Conservation (phyloP, 495 filamentous ascomycete species). For the Podospora pseudocomata region DNA sequence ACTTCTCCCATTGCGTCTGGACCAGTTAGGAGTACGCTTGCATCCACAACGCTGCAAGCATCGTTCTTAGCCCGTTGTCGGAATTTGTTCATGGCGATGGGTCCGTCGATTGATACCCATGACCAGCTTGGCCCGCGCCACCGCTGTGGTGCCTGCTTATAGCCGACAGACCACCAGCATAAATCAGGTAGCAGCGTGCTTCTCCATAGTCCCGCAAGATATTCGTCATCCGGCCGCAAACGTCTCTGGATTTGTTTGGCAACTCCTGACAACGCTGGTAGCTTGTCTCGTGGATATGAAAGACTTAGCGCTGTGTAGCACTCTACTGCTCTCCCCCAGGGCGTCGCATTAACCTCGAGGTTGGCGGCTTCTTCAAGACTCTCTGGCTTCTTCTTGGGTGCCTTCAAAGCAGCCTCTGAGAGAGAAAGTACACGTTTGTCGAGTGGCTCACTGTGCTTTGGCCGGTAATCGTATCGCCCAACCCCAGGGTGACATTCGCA, state of each 20-base stretch:
- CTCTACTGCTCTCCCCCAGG: neutral
- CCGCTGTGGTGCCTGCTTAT: neutral
- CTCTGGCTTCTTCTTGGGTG: neutral
- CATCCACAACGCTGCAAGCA: neutral
- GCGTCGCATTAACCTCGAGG: neutral
- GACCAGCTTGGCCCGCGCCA: conserved; percentile 3
- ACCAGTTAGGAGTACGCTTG: neutral
- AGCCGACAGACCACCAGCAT: neutral
- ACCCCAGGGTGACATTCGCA: conserved; percentile 1
- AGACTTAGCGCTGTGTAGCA: neutral
- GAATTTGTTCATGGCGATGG: conserved; percentile 1
- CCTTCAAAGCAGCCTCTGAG: neutral
- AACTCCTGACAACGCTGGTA: neutral
- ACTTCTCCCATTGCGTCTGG: neutral
- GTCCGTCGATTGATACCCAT: conserved; percentile 1
- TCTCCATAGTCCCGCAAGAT: neutral
- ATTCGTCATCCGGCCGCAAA: neutral
- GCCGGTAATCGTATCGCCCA: neutral
- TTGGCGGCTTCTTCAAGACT: neutral
- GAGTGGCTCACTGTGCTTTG: neutral
- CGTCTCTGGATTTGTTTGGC: neutral
- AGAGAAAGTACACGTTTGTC: neutral
- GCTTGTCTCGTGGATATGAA: neutral
- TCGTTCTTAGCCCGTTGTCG: neutral
- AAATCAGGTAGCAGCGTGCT: neutral